Evolutionary conservation across 805 yeast genomes (phyloP), one percentile per base, ranked within the genome.

Genomic region (Ascoidea rubescens): DNA sequence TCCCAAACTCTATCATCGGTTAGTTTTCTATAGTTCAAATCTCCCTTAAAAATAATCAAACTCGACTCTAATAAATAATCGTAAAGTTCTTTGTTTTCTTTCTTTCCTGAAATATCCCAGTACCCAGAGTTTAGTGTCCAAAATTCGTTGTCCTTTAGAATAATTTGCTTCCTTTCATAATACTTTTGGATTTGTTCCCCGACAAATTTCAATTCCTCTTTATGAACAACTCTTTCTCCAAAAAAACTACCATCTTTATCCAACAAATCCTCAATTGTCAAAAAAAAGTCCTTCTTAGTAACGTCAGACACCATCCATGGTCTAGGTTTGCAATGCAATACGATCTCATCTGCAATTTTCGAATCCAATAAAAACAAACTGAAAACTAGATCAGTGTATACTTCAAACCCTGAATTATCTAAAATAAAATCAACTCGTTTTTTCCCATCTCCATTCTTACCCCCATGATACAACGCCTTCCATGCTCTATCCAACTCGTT

Each of bases 271-370:
- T 67, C 58, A 16, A 87, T 57, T 51, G 87, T 70, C 33, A 73
- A 62, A 48, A 72, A 71, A 55, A 87, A 80, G 67, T 93, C 99
- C 61, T 80, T 81, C 32, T 87, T 78, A 80, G 89, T 80, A 6
- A 93, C 95, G 66, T 93, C 99, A 58, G 96, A 87, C 17, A 93
- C 98, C 83, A 93, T 91, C 95, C 98, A 93, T 42, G 98, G 97
- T 54, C 89, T 77, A 50, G 80, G 79, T 66, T 93, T 93, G 57
- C 95, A 88, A 66, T 93, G 99, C 56, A 90, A 72, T 17, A 80
- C 82, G 55, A 91, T 78, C 52, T 76, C 70, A 28, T 71, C 68
- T 14, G 79, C 82, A 28, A 90, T 64, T n/a, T 78, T 76, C 14
- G 86, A 67, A 59, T 90, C 95, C 30, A 93, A 67, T 55, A 86